Conservation (phyloP, 2,329 filamentous ascomycete genomes). For the Helminthosporium solani region DNA sequence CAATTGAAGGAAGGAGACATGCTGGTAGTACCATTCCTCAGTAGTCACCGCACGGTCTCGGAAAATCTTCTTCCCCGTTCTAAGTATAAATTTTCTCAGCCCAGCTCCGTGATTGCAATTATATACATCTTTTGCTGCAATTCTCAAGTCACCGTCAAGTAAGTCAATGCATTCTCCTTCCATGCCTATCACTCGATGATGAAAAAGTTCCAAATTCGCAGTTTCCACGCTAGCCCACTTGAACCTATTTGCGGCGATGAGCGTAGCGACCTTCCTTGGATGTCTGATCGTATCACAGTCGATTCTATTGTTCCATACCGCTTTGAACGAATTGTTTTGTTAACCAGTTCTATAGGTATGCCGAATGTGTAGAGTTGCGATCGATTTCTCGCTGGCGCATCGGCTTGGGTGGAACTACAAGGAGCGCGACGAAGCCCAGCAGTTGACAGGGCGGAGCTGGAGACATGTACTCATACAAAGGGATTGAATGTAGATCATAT, state of each 20-base stretch:
- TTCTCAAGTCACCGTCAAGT: neutral
- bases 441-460: too few relatives aligned
- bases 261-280: conserved; percentile 28
- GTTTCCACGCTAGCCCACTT: conserved; percentile 26
- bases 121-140: too few relatives aligned
- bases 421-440: too few relatives aligned
- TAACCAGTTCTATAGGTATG: neutral
- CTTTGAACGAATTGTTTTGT: neutral
- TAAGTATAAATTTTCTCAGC: too few relatives aligned
- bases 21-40: too few relatives aligned
- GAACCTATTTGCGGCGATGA: conserved; percentile 22
- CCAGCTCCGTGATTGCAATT: too few relatives aligned
- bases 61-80: neutral
- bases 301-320: neutral
- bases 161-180: neutral
- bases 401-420: too few relatives aligned
- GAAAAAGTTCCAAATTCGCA: conserved; percentile 28
- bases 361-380: neutral
- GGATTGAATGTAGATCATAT: too few relatives aligned
- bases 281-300: conserved; percentile 17
- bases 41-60: neutral
- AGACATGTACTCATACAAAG: too few relatives aligned
- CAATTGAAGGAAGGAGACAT: too few relatives aligned
- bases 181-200: conserved; percentile 10
- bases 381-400: too few relatives aligned